These are phyloP conservation scores for Orbilia oligospora DNA, from an alignment of 2,329 filamentous ascomycete genomes.

Conservation along the genomic window DNA sequence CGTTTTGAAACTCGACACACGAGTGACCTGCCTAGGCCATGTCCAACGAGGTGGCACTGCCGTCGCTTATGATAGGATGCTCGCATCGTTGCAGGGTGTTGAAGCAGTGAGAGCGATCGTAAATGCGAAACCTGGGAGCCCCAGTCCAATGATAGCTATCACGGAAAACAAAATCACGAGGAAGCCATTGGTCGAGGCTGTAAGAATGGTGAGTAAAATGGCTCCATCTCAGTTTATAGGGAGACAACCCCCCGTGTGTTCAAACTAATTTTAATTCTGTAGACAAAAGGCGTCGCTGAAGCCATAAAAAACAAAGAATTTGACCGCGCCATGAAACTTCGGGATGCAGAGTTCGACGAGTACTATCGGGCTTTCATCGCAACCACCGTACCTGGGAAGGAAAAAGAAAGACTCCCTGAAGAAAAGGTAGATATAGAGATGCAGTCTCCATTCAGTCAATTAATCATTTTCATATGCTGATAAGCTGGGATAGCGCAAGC, in stretches of 20 bases:
- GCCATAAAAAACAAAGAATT: constrained; percentile 90
- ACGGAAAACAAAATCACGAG: constrained; percentile 98
- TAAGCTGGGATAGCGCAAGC: constrained; percentile 79
- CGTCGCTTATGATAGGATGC: constrained; percentile 93
- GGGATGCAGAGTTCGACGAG: constrained; percentile 93
- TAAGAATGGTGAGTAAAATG: constrained; percentile 69
- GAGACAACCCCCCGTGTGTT: background rate
- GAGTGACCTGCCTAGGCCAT: constrained; percentile 94
- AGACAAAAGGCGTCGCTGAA: constrained; percentile 86
- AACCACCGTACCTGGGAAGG: constrained; percentile 85
- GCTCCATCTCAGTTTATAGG: background rate
- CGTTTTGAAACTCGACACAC: constrained; percentile 84
- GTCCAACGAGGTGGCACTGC: constrained; percentile 96
- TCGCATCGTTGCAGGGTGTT: constrained; percentile 92
- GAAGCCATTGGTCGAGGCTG: constrained; percentile 89
- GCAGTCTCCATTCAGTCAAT: background rate
- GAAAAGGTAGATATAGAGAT: constrained; percentile 73
- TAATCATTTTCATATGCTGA: background rate
- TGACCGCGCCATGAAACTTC: constrained; percentile 84
- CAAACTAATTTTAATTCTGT: constrained; percentile 63
- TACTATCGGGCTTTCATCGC: constrained; percentile 92
- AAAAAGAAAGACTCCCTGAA: constrained; percentile 76
- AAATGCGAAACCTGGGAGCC: constrained; percentile 87
- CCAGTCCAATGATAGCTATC: constrained; percentile 95
- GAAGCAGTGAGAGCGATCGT: constrained; percentile 94